Percentiles rank a stretch among this genome's conserved stretches.
Conservation (phyloP, 108 stramenopile species). For the Epithemia pelagica region DNA sequence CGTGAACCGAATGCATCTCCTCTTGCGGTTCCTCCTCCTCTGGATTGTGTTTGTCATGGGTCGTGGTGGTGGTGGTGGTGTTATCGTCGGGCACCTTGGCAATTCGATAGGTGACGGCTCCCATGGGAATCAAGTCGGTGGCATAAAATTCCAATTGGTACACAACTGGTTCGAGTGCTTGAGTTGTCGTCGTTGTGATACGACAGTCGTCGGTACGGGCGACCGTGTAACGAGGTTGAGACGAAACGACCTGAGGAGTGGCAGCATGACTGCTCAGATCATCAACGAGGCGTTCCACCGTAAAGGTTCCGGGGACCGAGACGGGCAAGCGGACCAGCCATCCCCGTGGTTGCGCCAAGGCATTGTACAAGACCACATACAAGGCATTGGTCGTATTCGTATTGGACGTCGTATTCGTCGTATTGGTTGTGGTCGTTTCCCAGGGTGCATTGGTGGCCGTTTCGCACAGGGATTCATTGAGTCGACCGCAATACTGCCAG, state of each 20-base stretch:
- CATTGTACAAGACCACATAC: constrained; percentile 80
- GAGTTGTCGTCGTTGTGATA: too few relatives aligned
- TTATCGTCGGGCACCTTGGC: too few relatives aligned
- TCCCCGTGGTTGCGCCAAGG: constrained; percentile 41
- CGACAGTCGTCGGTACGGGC: not conserved
- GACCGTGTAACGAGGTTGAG: not conserved
- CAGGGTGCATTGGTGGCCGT: constrained; percentile 30
- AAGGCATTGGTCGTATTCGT: constrained; percentile 23
- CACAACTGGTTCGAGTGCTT: too few relatives aligned
- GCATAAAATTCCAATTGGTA: not conserved
- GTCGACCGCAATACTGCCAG: constrained; percentile 52
- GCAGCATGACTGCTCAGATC: not conserved
- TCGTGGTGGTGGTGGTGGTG: constrained; percentile 12
- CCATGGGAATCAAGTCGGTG: not conserved
- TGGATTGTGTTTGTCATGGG: not conserved
- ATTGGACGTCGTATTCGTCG: too few relatives aligned
- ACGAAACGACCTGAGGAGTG: not conserved
- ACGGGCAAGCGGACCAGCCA: constrained; percentile 70
- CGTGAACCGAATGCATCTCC: not conserved
- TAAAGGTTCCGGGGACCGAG: constrained; percentile 15
- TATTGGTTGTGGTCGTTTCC: too few relatives aligned
- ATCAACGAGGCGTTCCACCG: constrained; percentile 22
- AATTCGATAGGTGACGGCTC: not conserved
- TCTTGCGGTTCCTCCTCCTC: not conserved
- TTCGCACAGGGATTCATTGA: constrained; percentile 83